Conservation (phyloP, 352 stramenopile genomes). For the Phytophthora fragariaefolia region DNA sequence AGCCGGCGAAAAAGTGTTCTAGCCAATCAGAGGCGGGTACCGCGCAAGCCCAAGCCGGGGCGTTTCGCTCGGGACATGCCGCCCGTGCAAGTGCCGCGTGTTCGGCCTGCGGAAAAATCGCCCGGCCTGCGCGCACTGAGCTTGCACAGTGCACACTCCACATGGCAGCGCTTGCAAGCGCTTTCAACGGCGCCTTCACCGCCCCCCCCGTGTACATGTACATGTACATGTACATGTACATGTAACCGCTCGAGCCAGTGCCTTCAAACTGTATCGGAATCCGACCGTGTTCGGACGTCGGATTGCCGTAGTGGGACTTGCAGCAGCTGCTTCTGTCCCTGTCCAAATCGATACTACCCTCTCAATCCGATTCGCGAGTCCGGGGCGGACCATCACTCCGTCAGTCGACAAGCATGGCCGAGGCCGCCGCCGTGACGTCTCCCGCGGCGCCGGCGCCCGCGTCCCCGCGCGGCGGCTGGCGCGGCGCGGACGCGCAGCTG, state of each 20-base stretch:
- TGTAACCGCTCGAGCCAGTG: background rate
- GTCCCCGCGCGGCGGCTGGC: slow-evolving; percentile 29
- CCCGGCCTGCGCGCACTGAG: background rate
- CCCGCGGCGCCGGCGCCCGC: slow-evolving; percentile 3
- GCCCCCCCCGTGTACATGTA: too few species aligned
- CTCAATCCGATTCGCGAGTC: background rate
- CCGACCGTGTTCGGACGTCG: slow-evolving; percentile 5
- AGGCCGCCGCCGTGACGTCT: background rate
- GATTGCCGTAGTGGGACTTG: slow-evolving; percentile 3
- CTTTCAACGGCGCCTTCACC: too few species aligned
- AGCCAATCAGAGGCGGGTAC: slow-evolving; percentile 18
- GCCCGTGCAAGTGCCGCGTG: background rate
- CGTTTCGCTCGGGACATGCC: slow-evolving; percentile 10
- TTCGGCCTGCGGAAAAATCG: slow-evolving; percentile 7
- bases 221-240: too few species aligned
- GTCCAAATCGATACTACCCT: too few species aligned
- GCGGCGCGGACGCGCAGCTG: slow-evolving; percentile 50
- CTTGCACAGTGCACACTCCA: too few species aligned
- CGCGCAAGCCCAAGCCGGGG: background rate
- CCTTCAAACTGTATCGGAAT: slow-evolving; percentile 1
- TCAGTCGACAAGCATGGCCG: slow-evolving; percentile 16
- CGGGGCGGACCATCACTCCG: background rate
- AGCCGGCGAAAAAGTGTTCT: slow-evolving; percentile 10
- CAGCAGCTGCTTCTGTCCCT: background rate
- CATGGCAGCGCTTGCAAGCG: too few species aligned